Conservation (phyloP, 2,329 filamentous ascomycete species). For the Fusarium irregulare region DNA sequence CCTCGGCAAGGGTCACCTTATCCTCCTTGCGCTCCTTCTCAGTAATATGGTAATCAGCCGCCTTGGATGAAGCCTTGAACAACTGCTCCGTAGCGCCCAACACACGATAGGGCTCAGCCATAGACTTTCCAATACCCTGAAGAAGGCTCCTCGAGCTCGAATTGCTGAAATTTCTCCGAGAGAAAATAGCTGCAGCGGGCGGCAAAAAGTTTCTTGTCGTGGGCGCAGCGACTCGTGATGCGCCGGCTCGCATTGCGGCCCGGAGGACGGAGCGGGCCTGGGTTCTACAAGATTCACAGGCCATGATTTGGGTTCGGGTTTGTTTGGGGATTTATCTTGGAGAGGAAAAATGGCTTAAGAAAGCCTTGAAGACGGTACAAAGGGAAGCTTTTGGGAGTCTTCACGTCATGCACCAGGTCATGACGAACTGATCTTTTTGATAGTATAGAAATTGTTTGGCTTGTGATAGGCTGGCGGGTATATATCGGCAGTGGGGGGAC, state of each 20-base stretch:
- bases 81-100: conserved; percentile 82
- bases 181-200: conserved; percentile 16
- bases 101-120: conserved; percentile 73
- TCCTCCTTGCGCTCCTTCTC: conserved; percentile 73
- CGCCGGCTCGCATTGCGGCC: conserved; percentile 47
- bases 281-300: conserved; percentile 61
- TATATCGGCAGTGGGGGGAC: conserved; percentile 23
- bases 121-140: conserved; percentile 49
- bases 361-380: conserved; percentile 14
- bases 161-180: conserved; percentile 53
- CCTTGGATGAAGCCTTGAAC: conserved; percentile 77
- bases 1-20: conserved; percentile 75
- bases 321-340: not conserved
- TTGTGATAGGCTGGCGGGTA: conserved; percentile 45
- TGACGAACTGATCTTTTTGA: conserved; percentile 45
- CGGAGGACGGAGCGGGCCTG: conserved; percentile 57
- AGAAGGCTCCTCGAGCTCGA: conserved; percentile 51
- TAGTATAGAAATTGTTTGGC: conserved; percentile 27
- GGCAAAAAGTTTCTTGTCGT: conserved; percentile 35
- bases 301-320: conserved; percentile 48
- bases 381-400: conserved; percentile 25
- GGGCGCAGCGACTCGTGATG: conserved; percentile 44
- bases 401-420: conserved; percentile 48
- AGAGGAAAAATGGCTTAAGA: not conserved
- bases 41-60: conserved; percentile 82